Conservation (phyloP, 1,284 basidiomycete species). For the Irpex lacteus region DNA sequence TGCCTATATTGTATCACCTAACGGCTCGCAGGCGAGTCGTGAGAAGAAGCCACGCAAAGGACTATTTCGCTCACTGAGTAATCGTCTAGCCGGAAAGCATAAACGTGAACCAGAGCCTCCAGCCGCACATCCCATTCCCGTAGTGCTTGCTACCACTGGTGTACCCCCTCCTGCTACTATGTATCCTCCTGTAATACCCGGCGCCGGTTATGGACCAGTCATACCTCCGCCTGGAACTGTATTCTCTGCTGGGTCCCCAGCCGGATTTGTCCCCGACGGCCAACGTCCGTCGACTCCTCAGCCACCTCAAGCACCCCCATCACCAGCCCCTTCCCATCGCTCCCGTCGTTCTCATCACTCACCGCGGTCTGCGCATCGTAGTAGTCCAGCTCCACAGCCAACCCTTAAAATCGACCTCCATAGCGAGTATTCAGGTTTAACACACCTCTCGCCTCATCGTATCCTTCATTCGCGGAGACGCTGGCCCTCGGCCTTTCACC, state of each 20-base stretch:
- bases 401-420: constrained; percentile 16
- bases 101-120: constrained; percentile 1
- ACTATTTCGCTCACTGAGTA: constrained; percentile 15
- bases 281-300: neutral
- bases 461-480: constrained; percentile 47
- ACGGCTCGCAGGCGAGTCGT: constrained; percentile 1
- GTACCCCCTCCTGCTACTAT: neutral
- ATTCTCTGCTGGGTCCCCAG: neutral
- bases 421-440: constrained; percentile 38
- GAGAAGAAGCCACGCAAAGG: constrained; percentile 16
- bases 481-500: constrained; percentile 64
- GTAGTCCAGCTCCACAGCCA: constrained; percentile 1
- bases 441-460: constrained; percentile 56
- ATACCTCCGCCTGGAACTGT: neutral
- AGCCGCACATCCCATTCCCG: neutral
- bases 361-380: constrained; percentile 3
- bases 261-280: neutral
- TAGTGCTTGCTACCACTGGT: neutral
- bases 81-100: constrained; percentile 8
- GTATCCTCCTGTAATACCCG: neutral
- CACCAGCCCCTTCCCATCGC: constrained; percentile 10
- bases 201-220: neutral
- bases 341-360: neutral
- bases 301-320: constrained; percentile 4
- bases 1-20: constrained; percentile 2